Evolutionary conservation across 2,329 filamentous ascomycete genomes (phyloP).

Genomic region (Trichothecium roseum): DNA sequence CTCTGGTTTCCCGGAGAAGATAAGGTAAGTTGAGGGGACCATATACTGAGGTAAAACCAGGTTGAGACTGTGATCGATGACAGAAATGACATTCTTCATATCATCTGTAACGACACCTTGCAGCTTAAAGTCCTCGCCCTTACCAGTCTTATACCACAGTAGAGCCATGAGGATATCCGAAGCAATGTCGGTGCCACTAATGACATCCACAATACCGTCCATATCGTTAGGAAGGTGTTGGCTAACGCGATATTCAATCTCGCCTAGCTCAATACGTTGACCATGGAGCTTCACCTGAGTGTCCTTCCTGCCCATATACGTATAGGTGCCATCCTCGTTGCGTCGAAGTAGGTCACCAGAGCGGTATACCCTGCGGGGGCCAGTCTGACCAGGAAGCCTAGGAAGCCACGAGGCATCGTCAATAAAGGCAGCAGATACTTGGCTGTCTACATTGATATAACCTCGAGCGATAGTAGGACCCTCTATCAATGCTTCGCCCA

Average conservation of each 20-base stretch:
- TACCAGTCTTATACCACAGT: constrained; percentile 3
- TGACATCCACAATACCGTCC: constrained; percentile 2
- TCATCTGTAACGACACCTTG: neutral
- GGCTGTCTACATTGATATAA: constrained; percentile 10
- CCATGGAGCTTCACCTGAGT: constrained; percentile 37
- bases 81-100: constrained; percentile 1
- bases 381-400: constrained; percentile 53
- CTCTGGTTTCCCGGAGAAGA: constrained; percentile 6
- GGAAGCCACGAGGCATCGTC: constrained; percentile 3
- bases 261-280: constrained; percentile 9
- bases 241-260: constrained; percentile 8
- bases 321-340: constrained; percentile 8
- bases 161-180: constrained; percentile 3
- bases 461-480: constrained; percentile 10
- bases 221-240: neutral
- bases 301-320: constrained; percentile 16
- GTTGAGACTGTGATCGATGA: constrained; percentile 2
- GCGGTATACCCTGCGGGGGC: constrained; percentile 37
- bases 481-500: constrained; percentile 13
- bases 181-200: neutral
- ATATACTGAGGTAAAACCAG: constrained; percentile 7
- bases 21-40: constrained; percentile 7
- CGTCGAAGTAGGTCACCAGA: constrained; percentile 9
- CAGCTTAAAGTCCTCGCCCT: neutral
- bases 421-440: constrained; percentile 4